These are phyloP conservation scores for Russula sp. DNA, from an alignment of 768 basidiomycete genomes.

Conservation along the genomic window DNA sequence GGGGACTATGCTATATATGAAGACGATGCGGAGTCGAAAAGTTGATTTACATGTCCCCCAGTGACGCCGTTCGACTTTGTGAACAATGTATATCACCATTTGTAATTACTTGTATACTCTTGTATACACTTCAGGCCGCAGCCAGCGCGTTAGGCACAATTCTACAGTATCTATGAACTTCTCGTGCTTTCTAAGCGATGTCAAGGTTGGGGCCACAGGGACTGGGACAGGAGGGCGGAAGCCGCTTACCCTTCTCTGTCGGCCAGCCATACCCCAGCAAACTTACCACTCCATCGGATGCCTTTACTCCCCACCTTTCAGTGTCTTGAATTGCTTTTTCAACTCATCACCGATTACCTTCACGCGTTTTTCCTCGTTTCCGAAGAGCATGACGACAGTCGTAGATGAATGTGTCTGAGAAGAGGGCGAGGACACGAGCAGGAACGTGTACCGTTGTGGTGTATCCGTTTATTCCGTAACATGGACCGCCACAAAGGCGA, in stretches of 20 bases:
- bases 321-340: constrained; percentile 45
- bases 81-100: constrained; percentile 13
- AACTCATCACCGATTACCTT: constrained; percentile 53
- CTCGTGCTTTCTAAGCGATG: not conserved
- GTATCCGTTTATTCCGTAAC: constrained; percentile 26
- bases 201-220: not conserved
- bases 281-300: constrained; percentile 69
- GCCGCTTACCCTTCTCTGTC: constrained; percentile 38
- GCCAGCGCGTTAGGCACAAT: not conserved
- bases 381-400: constrained; percentile 54
- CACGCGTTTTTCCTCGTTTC: constrained; percentile 53
- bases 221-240: constrained; percentile 3
- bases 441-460: constrained; percentile 35
- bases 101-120: constrained; percentile 10
- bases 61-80: not conserved
- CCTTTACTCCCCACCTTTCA: constrained; percentile 82
- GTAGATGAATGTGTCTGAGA: constrained; percentile 44
- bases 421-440: constrained; percentile 62
- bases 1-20: constrained; percentile 21
- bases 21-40: constrained; percentile 10
- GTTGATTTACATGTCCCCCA: not conserved
- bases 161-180: not conserved
- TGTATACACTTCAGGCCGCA: constrained; percentile 9
- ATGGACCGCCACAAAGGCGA: constrained; percentile 37
- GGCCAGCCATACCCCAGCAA: constrained; percentile 56